phyloP scores from a whole-genome alignment of 129 eudicot genomes.

The Chrysanthemum lavandulifolium region DNA sequence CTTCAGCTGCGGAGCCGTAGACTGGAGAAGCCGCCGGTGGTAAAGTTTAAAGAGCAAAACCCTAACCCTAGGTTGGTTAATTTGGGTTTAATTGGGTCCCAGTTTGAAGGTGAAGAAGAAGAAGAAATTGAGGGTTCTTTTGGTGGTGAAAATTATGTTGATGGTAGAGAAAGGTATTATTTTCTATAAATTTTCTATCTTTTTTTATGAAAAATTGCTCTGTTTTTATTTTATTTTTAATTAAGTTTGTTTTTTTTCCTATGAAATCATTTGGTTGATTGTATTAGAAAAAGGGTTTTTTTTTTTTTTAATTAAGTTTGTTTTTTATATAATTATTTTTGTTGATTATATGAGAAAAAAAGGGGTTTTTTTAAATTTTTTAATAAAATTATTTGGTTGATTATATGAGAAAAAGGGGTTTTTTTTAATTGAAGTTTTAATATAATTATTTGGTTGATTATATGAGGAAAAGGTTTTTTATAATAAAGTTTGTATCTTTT shows the following conservation, averaged over 20 bases:
- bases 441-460: neutral
- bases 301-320: neutral
- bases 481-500: no score
- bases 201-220: conserved; percentile 20
- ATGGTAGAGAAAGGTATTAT: conserved; percentile 63
- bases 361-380: neutral
- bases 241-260: neutral
- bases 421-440: no score
- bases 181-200: neutral
- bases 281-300: no score
- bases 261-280: neutral
- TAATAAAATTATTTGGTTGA: neutral
- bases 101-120: conserved; percentile 8
- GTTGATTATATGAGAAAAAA: no score
- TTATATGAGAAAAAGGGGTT: conserved; percentile 8
- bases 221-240: conserved; percentile 11
- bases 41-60: neutral
- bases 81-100: conserved; percentile 19
- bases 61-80: conserved; percentile 16
- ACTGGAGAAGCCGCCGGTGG: conserved; percentile 56
- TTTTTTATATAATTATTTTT: conserved; percentile 14
- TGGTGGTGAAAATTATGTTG: conserved; percentile 66
- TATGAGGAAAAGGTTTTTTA: no score
- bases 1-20: conserved; percentile 74
- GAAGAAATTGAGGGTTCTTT: conserved; percentile 46